Evolutionary conservation across 1,284 basidiomycete genomes (phyloP).

Genomic region (Microbotryomycetes sp.): DNA sequence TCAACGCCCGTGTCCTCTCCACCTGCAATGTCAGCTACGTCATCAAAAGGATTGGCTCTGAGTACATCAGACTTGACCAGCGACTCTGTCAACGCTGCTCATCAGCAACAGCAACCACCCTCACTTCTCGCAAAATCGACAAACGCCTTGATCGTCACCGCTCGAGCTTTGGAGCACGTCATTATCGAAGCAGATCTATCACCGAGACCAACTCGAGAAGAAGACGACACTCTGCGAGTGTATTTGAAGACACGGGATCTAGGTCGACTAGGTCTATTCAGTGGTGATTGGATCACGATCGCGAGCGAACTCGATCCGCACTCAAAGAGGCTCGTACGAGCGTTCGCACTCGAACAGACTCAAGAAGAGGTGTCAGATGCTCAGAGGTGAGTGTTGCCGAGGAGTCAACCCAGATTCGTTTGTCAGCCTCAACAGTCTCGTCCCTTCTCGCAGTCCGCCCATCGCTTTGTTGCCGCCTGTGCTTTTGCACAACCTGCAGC

Average conservation of each 20-base stretch:
- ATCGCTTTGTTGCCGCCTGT: conserved; percentile 13
- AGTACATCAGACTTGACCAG: background rate
- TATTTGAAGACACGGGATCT: conserved; percentile 60
- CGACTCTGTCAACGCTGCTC: no score
- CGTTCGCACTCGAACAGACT: conserved; percentile 26
- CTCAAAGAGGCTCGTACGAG: conserved; percentile 39
- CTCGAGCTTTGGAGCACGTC: conserved; percentile 6
- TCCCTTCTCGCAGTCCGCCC: background rate
- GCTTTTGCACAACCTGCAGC: conserved; percentile 20
- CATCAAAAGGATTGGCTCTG: background rate
- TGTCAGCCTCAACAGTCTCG: no score
- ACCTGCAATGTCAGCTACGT: conserved; percentile 18
- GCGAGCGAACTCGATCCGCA: conserved; percentile 19
- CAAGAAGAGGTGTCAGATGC: no score
- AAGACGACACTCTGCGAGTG: conserved; percentile 39
- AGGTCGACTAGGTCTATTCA: conserved; percentile 65
- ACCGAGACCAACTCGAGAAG: conserved; percentile 13
- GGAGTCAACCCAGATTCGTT: no score
- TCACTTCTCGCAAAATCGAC: no score
- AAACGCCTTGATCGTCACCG: conserved; percentile 24
- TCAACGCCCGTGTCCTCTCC: conserved; percentile 25
- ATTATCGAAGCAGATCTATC: conserved; percentile 8
- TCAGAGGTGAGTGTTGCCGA: no score
- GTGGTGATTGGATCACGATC: conserved; percentile 75
- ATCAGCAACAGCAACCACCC: no score